Evolutionary conservation across 176 grass and related monocot genomes (phyloP).

Genomic region (Elymus sibiricus): DNA sequence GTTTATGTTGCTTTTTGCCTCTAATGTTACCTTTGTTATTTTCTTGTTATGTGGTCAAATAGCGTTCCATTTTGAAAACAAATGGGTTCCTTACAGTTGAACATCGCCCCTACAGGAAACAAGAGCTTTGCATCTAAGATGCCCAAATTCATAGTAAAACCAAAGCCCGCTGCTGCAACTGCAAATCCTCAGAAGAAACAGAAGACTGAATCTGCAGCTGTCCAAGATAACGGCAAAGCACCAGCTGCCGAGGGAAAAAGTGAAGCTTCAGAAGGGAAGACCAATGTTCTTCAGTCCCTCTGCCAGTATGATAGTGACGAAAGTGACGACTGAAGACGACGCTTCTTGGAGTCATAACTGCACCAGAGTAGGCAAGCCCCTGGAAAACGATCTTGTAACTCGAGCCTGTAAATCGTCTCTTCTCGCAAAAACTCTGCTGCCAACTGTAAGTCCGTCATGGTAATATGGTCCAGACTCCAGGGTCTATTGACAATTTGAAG

Average conservation of each 20-base stretch:
- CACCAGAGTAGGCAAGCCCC: neutral
- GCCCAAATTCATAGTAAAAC: constrained; percentile 50
- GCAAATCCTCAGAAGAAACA: constrained; percentile 26
- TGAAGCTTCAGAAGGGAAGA: neutral
- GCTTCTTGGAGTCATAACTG: no score
- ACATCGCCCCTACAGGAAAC: constrained; percentile 17
- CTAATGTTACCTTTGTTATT: neutral
- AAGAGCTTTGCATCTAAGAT: constrained; percentile 29
- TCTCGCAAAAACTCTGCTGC: neutral
- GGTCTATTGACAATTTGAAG: no score
- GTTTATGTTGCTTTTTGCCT: neutral
- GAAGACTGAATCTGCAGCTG: constrained; percentile 5
- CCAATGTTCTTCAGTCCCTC: constrained; percentile 53
- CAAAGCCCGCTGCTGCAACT: neutral
- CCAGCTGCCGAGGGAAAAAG: neutral
- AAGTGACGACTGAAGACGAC: constrained; percentile 18
- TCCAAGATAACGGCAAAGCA: constrained; percentile 10
- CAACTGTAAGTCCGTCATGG: neutral
- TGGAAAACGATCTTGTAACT: neutral
- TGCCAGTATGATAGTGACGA: constrained; percentile 50
- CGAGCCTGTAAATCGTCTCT: neutral
- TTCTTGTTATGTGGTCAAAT: neutral
- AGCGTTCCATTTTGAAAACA: neutral
- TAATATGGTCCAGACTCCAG: neutral
- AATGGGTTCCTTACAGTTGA: constrained; percentile 4